phyloP scores from a whole-genome alignment of 768 basidiomycete genomes.

The Amanita phalloides region DNA sequence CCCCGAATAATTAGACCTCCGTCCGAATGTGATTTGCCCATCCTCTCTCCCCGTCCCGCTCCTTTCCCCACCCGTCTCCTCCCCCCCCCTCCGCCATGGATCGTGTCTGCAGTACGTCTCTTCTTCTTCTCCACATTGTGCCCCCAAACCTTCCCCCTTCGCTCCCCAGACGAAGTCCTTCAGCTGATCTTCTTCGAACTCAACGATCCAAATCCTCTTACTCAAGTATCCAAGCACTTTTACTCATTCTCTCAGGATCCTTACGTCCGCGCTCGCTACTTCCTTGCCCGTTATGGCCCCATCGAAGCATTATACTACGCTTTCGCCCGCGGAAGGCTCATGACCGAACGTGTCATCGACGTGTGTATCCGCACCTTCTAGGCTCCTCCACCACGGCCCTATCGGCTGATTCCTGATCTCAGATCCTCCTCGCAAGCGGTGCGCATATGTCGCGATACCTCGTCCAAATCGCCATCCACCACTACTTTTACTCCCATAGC shows the following conservation, averaged over 20 bases:
- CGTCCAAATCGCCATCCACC: slow-evolving; percentile 67
- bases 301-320: slow-evolving; percentile 67
- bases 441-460: slow-evolving; percentile 75
- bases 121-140: slow-evolving; percentile 3
- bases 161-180: slow-evolving; percentile 45
- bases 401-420: slow-evolving; percentile 11
- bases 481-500: slow-evolving; percentile 62
- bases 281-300: slow-evolving; percentile 61
- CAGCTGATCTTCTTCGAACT: slow-evolving; percentile 68
- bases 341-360: slow-evolving; percentile 59
- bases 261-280: slow-evolving; percentile 70
- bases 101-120: slow-evolving; percentile 47
- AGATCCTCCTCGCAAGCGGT: slow-evolving; percentile 69
- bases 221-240: slow-evolving; percentile 47
- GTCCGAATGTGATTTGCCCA: slow-evolving; percentile 22
- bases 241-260: slow-evolving; percentile 57
- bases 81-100: slow-evolving; percentile 32
- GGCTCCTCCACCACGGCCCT: slow-evolving; percentile 6
- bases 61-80: slow-evolving; percentile 9
- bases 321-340: slow-evolving; percentile 57
- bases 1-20: slow-evolving; percentile 37
- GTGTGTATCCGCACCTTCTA: slow-evolving; percentile 30
- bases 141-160: slow-evolving; percentile 7
- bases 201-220: slow-evolving; percentile 50
- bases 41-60: slow-evolving; percentile 7